Percentiles rank a stretch among this genome's conserved stretches.
phyloP scores from a whole-genome alignment of 257 asterid species.

The Orobanche coerulescens region DNA sequence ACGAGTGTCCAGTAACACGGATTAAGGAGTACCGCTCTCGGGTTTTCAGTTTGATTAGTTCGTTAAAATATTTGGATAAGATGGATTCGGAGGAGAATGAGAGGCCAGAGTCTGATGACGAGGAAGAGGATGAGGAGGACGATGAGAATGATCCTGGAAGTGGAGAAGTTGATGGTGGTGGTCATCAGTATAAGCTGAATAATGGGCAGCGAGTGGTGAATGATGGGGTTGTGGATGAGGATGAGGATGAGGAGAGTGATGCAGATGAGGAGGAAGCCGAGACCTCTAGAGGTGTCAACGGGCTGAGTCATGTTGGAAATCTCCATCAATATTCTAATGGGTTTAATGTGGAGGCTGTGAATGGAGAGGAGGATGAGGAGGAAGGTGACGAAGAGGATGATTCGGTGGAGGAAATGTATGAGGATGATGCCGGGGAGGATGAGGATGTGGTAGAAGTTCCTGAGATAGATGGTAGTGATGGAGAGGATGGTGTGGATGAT shows the following conservation, averaged over 20 bases:
- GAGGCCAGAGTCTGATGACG: constrained; percentile 92
- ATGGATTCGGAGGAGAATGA: constrained; percentile 92
- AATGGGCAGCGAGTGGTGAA: constrained; percentile 44
- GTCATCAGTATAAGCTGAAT: constrained; percentile 30
- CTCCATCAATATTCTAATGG: constrained; percentile 53
- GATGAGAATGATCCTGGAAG: constrained; percentile 71
- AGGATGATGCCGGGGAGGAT: constrained; percentile 53
- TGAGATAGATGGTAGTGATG: constrained; percentile 60
- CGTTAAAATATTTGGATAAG: constrained; percentile 82
- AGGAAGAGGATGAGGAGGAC: constrained; percentile 66
- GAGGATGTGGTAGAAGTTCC: constrained; percentile 82
- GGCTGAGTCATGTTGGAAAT: constrained; percentile 23
- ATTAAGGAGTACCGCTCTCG: constrained; percentile 80
- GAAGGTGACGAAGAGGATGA: constrained; percentile 60
- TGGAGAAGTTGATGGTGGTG: constrained; percentile 87
- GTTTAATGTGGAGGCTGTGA: constrained; percentile 40
- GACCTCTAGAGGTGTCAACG: constrained; percentile 44
- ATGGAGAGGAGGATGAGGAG: constrained; percentile 39
- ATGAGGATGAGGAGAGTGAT: constrained; percentile 82
- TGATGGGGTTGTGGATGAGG: constrained; percentile 83
- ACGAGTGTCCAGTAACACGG: constrained; percentile 88
- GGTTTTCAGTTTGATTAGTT: constrained; percentile 75
- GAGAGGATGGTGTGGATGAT: constrained; percentile 55
- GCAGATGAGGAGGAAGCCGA: constrained; percentile 84
- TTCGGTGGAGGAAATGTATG: constrained; percentile 61